Base-by-base conservation (phyloP, 2,329 filamentous ascomycete genomes). In the Arthrobotrys iridis region DNA sequence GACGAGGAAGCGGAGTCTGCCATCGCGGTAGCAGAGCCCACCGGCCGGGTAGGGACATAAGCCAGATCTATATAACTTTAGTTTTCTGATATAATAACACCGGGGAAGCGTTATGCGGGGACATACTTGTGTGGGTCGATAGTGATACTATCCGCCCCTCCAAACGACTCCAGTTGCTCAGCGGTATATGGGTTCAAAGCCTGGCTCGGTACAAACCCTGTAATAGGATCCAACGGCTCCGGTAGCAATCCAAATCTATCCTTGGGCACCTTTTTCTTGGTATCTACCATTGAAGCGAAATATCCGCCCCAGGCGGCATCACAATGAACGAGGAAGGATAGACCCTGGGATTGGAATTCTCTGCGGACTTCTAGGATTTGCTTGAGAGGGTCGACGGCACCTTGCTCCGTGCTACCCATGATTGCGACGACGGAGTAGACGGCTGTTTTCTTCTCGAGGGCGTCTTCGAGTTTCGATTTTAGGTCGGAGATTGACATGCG, bases 251-350 rank as follows among this genome's bases (percentile, higher is more conserved):
- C 43, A 15, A 48, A 6, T 8, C 22, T 20, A 57, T 15, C 8
- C 77, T 77, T 2, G 15, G 35, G 35, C 13, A 77, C 75, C 7
- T 80, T 78, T 2, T 80, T 80, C 1, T 80, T 79, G 0, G 45
- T 78, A 20, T 79, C 80, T 2, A 86, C 28, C 83, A 85, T 85
- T 0, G 82, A 82, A 24, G 81, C 81, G 64, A 86, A 86, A 63
- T 86, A 86, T 0, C 85, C 85, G 15, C 85, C 84, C 85, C 85
- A 86, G 0, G 84, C 84, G 0, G 84, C 85, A 72, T 86, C 85
- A 0, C 81, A 83, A 59, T 85, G 85, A 5, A 86, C 80, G 0
- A 84, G 66, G 58, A 85, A 86, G 0, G 84, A 85, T 0, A 86
- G 77, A 0, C 84, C 84, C 15, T 81, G 68, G 2, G 79, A 79